A percentile compares a stretch with the other conserved stretches of the same genome.
Conservation (phyloP, 2,329 filamentous ascomycete genomes). For the Metarhizium album region DNA sequence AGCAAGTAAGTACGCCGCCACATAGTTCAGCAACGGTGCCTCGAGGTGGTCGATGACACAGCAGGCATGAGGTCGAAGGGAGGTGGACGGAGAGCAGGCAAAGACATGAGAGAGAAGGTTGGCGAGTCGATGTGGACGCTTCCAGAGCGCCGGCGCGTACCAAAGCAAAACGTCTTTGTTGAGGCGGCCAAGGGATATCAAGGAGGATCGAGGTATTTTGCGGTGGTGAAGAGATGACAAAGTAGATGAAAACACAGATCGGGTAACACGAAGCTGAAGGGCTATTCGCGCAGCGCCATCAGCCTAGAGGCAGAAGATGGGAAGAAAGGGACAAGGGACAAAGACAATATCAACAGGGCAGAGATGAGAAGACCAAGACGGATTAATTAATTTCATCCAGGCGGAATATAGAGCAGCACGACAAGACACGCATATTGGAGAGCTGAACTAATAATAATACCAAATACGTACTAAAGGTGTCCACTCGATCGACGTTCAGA, state of each 20-base stretch:
- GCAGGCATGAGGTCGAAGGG: slow-evolving; percentile 18
- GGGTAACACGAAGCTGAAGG: neutral
- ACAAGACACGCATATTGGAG: neutral
- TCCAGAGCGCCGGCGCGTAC: slow-evolving; percentile 5
- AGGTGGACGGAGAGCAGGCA: neutral
- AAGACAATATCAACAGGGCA: neutral
- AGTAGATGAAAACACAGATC: neutral
- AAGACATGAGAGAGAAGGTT: slow-evolving; percentile 10
- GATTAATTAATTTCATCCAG: neutral
- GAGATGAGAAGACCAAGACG: neutral
- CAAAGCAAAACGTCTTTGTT: slow-evolving; percentile 2
- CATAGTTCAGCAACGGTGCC: slow-evolving; percentile 41
- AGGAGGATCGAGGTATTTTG: neutral
- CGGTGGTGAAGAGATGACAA: neutral
- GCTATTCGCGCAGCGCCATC: neutral
- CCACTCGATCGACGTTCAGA: neutral
- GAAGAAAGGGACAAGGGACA: neutral
- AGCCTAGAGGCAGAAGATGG: neutral
- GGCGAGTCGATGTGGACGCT: slow-evolving; percentile 3
- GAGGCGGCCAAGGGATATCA: neutral
- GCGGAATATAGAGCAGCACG: neutral
- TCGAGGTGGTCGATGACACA: slow-evolving; percentile 10
- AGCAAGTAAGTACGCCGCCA: slow-evolving; percentile 85
- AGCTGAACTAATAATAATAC: neutral
- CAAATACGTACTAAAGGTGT: neutral